A percentile compares a stretch with the other conserved stretches of the same genome.
Conservation (phyloP, 2,329 filamentous ascomycete species). For the Xenoacremonium recifei region DNA sequence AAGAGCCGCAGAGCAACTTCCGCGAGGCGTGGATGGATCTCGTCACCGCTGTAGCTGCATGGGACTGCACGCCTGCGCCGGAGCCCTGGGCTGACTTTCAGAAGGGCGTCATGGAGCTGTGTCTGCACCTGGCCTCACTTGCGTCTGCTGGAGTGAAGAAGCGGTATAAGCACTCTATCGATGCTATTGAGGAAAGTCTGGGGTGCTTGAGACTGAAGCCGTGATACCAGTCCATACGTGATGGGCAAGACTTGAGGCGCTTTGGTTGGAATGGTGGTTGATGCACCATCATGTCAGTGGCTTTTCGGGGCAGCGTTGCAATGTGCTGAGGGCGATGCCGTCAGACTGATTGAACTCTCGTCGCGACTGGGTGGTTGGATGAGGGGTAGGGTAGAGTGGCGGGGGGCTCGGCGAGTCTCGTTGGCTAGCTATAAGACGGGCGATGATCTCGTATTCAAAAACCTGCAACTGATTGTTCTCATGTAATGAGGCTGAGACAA, state of each 20-base stretch:
- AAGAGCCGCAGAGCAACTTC: conserved; percentile 28
- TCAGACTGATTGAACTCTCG: conserved; percentile 17
- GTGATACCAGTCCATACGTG: conserved; percentile 46
- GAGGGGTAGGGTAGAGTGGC: conserved; percentile 28
- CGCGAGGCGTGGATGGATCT: conserved; percentile 57
- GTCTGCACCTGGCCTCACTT: conserved; percentile 48
- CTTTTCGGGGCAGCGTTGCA: too few species aligned
- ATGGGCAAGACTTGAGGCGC: conserved; percentile 36
- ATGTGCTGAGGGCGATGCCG: too few species aligned
- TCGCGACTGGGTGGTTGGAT: conserved; percentile 8
- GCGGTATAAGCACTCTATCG: conserved; percentile 51
- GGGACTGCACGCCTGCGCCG: conserved; percentile 34
- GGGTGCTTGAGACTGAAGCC: too few species aligned
- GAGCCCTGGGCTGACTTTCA: conserved; percentile 45
- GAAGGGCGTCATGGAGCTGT: conserved; percentile 55
- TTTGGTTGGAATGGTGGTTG: too few species aligned
- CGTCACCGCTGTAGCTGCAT: conserved; percentile 50
- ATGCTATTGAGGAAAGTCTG: too few species aligned
- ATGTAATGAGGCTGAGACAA: too few species aligned
- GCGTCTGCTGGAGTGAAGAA: conserved; percentile 45
- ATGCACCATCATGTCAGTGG: conserved; percentile 12
- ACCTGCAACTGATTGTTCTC: not conserved
- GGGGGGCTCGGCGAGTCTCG: conserved; percentile 1
- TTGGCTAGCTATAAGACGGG: not conserved
- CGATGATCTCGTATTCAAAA: not conserved